phyloP scores from a whole-genome alignment of 805 yeast genomes.

The Lachancea lanzarotensis region DNA sequence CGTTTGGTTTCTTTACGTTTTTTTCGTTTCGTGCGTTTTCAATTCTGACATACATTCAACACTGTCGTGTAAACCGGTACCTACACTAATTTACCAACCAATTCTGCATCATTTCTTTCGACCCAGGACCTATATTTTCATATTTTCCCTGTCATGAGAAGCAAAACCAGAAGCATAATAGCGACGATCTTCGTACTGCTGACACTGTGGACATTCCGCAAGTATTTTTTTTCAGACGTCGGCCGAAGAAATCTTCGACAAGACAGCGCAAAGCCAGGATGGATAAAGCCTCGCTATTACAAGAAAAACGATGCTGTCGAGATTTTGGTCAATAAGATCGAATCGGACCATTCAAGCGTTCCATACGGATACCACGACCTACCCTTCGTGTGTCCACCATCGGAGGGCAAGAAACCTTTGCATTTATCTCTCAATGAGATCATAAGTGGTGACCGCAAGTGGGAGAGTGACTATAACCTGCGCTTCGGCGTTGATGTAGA shows the following conservation, averaged over 20 bases:
- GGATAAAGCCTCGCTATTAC: constrained; percentile 34
- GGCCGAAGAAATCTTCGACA: background rate
- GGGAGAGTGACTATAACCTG: constrained; percentile 67
- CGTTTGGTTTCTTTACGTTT: too few species aligned
- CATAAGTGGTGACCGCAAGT: constrained; percentile 71
- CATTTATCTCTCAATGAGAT: constrained; percentile 71
- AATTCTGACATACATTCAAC: too few species aligned
- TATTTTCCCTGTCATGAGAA: background rate
- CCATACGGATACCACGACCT: constrained; percentile 74
- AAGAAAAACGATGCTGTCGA: constrained; percentile 56
- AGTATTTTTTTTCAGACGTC: background rate
- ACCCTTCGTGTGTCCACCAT: constrained; percentile 74
- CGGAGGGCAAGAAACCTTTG: constrained; percentile 46
- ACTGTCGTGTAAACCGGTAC: too few species aligned
- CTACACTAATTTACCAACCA: too few species aligned
- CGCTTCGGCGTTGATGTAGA: constrained; percentile 56
- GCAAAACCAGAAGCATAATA: background rate
- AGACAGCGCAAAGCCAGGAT: constrained; percentile 9
- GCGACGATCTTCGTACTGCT: background rate
- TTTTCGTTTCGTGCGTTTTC: too few species aligned
- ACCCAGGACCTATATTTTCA: background rate
- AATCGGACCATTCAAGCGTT: constrained; percentile 62
- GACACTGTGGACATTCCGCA: background rate
- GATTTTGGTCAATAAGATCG: constrained; percentile 67
- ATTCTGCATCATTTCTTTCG: too few species aligned